Evolutionary conservation across 2,329 filamentous ascomycete species (phyloP).

Genomic region (Colletotrichum musicola): DNA sequence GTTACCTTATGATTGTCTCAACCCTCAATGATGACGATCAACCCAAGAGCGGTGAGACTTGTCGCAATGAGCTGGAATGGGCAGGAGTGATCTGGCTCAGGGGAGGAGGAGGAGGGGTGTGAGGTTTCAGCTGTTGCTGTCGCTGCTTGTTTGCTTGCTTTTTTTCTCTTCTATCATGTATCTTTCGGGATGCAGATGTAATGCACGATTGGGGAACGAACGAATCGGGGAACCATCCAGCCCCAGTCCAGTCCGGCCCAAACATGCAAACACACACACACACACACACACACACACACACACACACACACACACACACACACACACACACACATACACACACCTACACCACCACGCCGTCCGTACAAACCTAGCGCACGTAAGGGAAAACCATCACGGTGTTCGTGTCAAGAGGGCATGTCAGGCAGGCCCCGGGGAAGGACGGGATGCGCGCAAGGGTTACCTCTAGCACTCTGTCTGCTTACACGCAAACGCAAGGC

Average conservation of each 20-base stretch:
- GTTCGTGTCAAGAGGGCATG: background rate
- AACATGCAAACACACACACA: background rate
- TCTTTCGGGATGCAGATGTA: slow-evolving; percentile 21
- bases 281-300: too few species aligned
- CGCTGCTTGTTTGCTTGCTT: slow-evolving; percentile 2
- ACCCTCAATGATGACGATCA: background rate
- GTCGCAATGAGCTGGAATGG: slow-evolving; percentile 1
- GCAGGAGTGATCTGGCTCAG: slow-evolving; percentile 1
- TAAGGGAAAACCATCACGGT: slow-evolving; percentile 23
- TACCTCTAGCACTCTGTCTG: background rate
- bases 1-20: background rate
- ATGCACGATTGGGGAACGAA: slow-evolving; percentile 28
- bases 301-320: too few species aligned
- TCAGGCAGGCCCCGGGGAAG: background rate
- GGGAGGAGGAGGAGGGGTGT: background rate
- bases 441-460: background rate
- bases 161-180: background rate
- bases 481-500: too few species aligned
- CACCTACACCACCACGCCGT: background rate
- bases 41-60: slow-evolving; percentile 14
- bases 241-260: background rate
- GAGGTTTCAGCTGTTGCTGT: slow-evolving; percentile 31
- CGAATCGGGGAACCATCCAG: slow-evolving; percentile 29
- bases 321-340: too few species aligned
- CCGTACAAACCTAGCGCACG: slow-evolving; percentile 27